A percentile compares a stretch with the other conserved stretches of the same genome.
Conservation (phyloP, 768 basidiomycete genomes). For the Chalciporus pseudorubinellus region DNA sequence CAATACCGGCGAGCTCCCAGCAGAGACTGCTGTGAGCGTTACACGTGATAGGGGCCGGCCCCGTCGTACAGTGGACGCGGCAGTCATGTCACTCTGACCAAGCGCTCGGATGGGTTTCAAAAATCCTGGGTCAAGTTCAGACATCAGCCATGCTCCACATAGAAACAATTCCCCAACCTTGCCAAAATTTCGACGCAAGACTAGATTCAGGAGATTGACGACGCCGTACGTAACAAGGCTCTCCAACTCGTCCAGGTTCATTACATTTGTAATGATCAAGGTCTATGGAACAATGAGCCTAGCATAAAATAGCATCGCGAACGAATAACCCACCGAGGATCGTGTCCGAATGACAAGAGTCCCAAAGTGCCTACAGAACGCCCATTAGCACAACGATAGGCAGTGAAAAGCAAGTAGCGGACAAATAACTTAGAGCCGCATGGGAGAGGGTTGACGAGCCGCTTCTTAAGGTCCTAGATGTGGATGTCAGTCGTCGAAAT, state of each 20-base stretch:
- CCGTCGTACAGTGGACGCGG: not conserved
- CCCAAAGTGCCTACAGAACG: conserved; percentile 23
- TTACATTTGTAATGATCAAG: conserved; percentile 28
- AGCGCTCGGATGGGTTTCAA: conserved; percentile 8
- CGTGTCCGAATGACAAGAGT: conserved; percentile 30
- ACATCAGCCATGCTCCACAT: not conserved
- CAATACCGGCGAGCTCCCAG: conserved; percentile 13
- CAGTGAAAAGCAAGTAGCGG: conserved; percentile 2
- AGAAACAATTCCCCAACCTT: conserved; percentile 12
- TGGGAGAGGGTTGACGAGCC: conserved; percentile 27
- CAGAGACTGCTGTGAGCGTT: conserved; percentile 16
- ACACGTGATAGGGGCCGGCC: conserved; percentile 14
- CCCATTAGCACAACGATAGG: not conserved
- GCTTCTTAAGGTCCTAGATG: conserved; percentile 21
- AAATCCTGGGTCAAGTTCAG: not conserved
- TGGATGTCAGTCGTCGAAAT: conserved; percentile 27
- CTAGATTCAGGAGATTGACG: not conserved
- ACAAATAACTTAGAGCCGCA: conserved; percentile 28
- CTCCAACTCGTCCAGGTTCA: conserved; percentile 9
- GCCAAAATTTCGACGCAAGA: not conserved
- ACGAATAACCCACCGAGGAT: conserved; percentile 21
- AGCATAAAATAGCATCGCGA: not conserved
- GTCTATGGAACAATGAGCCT: conserved; percentile 11
- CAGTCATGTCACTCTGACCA: not conserved
- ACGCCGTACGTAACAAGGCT: not conserved